phyloP scores from a whole-genome alignment of 257 asterid genomes.

The Ocimum tenuiflorum region DNA sequence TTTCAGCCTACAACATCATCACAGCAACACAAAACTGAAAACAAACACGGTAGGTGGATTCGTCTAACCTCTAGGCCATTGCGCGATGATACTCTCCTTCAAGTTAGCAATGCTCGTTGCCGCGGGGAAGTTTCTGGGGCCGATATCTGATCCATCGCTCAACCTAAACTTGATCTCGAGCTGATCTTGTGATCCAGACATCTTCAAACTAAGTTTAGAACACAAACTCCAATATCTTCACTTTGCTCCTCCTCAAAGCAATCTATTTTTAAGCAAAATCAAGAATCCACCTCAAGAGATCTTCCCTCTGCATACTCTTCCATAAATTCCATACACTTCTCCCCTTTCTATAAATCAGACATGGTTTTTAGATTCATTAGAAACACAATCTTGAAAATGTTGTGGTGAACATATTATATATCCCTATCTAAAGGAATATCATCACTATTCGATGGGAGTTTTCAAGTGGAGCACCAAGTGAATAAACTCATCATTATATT shows the following conservation, averaged over 20 bases:
- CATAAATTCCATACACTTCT: constrained; percentile 23
- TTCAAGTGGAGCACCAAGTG: constrained; percentile 12
- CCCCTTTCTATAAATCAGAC: constrained; percentile 10
- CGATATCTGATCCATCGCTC: constrained; percentile 84
- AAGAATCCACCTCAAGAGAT: constrained; percentile 28
- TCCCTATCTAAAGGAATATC: constrained; percentile 18
- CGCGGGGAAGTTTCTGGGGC: constrained; percentile 60
- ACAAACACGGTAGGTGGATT: constrained; percentile 4
- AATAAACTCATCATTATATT: constrained; percentile 8
- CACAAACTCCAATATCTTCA: constrained; percentile 28
- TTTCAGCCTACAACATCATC: background rate
- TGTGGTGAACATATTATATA: background rate
- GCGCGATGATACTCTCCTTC: constrained; percentile 81
- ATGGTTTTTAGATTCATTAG: background rate
- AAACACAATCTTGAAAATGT: background rate
- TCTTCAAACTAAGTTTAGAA: constrained; percentile 27
- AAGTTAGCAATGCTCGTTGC: constrained; percentile 67
- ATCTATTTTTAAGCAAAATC: constrained; percentile 23
- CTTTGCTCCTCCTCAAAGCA: constrained; percentile 21
- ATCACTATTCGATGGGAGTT: background rate
- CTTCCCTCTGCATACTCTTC: constrained; percentile 20
- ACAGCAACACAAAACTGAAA: background rate
- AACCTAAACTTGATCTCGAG: constrained; percentile 84
- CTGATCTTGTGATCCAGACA: constrained; percentile 70
- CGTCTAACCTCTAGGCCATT: constrained; percentile 84